A percentile compares a stretch with the other conserved stretches of the same genome.
These are phyloP conservation scores for Brassica napus DNA, from an alignment of 345 rosid genomes.

Conservation along the genomic window Da-Ae NC_063439.1:21817001-21817500, in stretches of 20 bases:
- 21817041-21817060: constrained; percentile 83
- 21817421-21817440: constrained; percentile 81
- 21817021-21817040: constrained; percentile 96
- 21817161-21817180: not conserved
- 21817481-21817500: constrained; percentile 70
- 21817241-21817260: constrained; percentile 83
- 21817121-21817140: constrained; percentile 17
- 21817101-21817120: constrained; percentile 64
- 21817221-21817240: constrained; percentile 90
- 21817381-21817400: constrained; percentile 45
- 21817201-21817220: constrained; percentile 77
- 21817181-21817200: constrained; percentile 12
- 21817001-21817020: constrained; percentile 98
- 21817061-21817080: constrained; percentile 95
- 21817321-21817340: constrained; percentile 3
- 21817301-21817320: constrained; percentile 66
- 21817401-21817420: constrained; percentile 95
- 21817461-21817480: constrained; percentile 95
- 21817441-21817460: constrained; percentile 84
- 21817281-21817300: constrained; percentile 97
- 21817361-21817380: not conserved
- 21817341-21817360: constrained; percentile 1
- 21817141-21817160: constrained; percentile 16
- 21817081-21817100: constrained; percentile 81
- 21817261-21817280: constrained; percentile 97